Percentiles rank a stretch among this genome's conserved stretches.
phyloP scores from a whole-genome alignment of 2,329 filamentous ascomycete species.

The Tolypocladium guangdongense region DNA sequence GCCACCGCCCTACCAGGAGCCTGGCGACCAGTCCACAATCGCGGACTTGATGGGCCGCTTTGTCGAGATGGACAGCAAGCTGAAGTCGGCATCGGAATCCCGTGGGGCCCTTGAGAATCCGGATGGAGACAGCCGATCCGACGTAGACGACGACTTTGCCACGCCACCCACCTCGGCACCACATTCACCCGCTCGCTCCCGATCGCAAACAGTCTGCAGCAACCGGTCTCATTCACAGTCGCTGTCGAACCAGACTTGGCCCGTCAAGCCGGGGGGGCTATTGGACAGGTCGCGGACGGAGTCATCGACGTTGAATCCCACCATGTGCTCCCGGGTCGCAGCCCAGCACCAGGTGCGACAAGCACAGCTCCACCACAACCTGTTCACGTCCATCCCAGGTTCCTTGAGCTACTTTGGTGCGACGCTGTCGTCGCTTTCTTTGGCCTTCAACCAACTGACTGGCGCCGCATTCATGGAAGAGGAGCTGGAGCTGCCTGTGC shows the following conservation, averaged over 20 bases:
- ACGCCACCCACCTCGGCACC: slow-evolving; percentile 46
- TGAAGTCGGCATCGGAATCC: neutral
- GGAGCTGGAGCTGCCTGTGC: slow-evolving; percentile 56
- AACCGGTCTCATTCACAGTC: slow-evolving; percentile 34
- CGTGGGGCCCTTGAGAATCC: slow-evolving; percentile 12
- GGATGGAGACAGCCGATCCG: slow-evolving; percentile 35
- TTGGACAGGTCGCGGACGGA: slow-evolving; percentile 61
- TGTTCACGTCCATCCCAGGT: slow-evolving; percentile 57
- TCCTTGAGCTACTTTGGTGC: slow-evolving; percentile 61
- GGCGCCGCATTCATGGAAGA: slow-evolving; percentile 55
- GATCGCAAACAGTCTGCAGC: slow-evolving; percentile 35
- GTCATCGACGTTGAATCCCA: slow-evolving; percentile 47
- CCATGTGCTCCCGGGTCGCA: slow-evolving; percentile 44
- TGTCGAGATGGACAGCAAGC: slow-evolving; percentile 18
- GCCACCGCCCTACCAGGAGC: slow-evolving; percentile 29
- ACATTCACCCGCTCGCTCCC: slow-evolving; percentile 35
- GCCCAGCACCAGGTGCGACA: slow-evolving; percentile 39
- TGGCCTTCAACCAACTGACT: slow-evolving; percentile 64
- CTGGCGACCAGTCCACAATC: slow-evolving; percentile 9
- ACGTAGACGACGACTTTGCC: slow-evolving; percentile 42
- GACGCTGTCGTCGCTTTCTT: slow-evolving; percentile 58
- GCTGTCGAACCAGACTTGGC: slow-evolving; percentile 33
- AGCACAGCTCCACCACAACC: slow-evolving; percentile 67
- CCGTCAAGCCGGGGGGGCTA: slow-evolving; percentile 47
- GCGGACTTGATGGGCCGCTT: slow-evolving; percentile 14